Base-by-base conservation (phyloP, 2,329 filamentous ascomycete genomes). In the Bipolaris cookei region DNA sequence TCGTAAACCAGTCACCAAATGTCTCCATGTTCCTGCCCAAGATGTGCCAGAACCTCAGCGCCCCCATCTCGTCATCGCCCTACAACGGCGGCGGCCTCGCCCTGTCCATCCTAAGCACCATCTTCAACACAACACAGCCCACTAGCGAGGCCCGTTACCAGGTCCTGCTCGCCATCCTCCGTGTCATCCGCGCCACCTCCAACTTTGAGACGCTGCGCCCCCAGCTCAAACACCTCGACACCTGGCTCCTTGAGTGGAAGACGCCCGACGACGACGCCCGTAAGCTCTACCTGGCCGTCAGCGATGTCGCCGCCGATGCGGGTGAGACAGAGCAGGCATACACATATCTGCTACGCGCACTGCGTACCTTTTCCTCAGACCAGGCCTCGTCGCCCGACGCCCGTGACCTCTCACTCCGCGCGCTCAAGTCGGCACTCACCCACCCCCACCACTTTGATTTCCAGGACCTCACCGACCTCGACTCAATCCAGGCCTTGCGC, bases 61-160 rank as follows among this genome's bases (percentile, higher is more conserved):
- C 91, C 77, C 94, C 95, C 63, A 87, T 98, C 75, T 87, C 89
- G 61, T 91, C 90, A 61, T 96, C 94, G 48, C 90, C 92, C 51
- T 83, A 89, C 68, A 93, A 97, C 81, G 92, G 93, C 68, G 84
- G 90, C 62, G 89, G 90, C 47, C 86, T 99, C 65, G 92, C 92
- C 64, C 89, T 98, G 68, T 92, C 92, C 66, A 90, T 95, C 69
- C 86, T 99, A 68, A 92, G 91, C 74, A 97, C 93, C 70, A 88
- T 99, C 74, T 99, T 98, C 88, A 99, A 99, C 85, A 89, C 96
- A 86, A 98, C 67, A 81, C 88, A 67, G 81, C 88, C 60, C 11
- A 66, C 49, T 83, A 88, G 72, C 89, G 88, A 91, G 53, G 86
- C 91, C 74, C 89, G 95, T 60, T 97, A 90, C 80, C 90, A 97